These are phyloP conservation scores for Brettanomyces sp. DNA, from an alignment of 805 yeast species.

Conservation along the genomic window DNA sequence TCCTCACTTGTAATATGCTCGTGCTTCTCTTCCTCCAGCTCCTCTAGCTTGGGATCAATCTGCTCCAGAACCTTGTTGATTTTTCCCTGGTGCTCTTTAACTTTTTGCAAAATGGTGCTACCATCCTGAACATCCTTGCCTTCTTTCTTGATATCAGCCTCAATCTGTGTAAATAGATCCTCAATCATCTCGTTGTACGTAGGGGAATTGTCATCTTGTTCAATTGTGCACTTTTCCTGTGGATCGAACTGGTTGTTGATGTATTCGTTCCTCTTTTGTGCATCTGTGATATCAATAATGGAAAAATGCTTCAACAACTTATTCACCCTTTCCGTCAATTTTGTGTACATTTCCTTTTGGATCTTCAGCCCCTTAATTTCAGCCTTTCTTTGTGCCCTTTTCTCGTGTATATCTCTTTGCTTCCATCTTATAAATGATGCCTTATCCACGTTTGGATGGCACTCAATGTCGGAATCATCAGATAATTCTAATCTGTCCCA, in stretches of 20 bases:
- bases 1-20: conserved; percentile 82
- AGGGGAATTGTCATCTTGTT: conserved; percentile 34
- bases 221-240: conserved; percentile 39
- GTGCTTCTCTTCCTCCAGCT: conserved; percentile 61
- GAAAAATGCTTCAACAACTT: conserved; percentile 37
- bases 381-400: conserved; percentile 69
- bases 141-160: conserved; percentile 44
- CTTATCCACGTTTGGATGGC: conserved; percentile 97
- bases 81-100: conserved; percentile 56
- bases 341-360: conserved; percentile 73
- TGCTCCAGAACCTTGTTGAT: conserved; percentile 57
- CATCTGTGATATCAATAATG: conserved; percentile 28
- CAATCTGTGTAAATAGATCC: conserved; percentile 73
- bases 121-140: conserved; percentile 36
- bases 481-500: conserved; percentile 96
- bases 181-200: conserved; percentile 89
- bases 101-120: conserved; percentile 29
- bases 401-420: conserved; percentile 94
- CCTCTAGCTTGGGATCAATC: conserved; percentile 57
- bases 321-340: conserved; percentile 67
- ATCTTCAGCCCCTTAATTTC: conserved; percentile 70
- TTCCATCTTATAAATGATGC: conserved; percentile 89
- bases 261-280: conserved; percentile 28
- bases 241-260: conserved; percentile 47
- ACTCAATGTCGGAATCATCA: conserved; percentile 95